A percentile compares a stretch with the other conserved stretches of the same genome.
Evolutionary conservation across 179 eudicot genomes (phyloP).

Genomic region (Heliamphora pulchella): DNA sequence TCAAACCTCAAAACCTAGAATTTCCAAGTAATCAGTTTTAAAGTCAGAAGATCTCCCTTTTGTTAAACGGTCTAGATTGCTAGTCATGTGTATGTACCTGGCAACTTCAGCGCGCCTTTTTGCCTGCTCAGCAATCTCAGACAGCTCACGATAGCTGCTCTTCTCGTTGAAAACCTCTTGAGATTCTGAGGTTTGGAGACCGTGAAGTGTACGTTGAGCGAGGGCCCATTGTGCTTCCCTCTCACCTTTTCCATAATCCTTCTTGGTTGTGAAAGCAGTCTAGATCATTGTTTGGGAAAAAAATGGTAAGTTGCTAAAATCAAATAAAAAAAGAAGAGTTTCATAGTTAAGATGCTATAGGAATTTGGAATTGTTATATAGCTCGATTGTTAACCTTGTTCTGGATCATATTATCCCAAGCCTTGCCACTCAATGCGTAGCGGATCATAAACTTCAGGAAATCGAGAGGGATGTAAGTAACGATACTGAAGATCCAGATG

Average conservation of each 20-base stretch:
- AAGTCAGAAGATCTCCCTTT: not conserved
- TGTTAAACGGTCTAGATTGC: not conserved
- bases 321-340: not conserved
- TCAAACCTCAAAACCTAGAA: too few species aligned
- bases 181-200: conserved; percentile 31
- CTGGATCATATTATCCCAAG: conserved; percentile 66
- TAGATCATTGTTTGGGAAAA: not conserved
- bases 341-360: not conserved
- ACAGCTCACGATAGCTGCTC: conserved; percentile 30
- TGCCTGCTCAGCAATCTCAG: conserved; percentile 52
- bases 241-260: conserved; percentile 57
- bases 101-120: conserved; percentile 58
- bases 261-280: conserved; percentile 61
- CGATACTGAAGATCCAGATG: conserved; percentile 61
- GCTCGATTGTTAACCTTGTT: conserved; percentile 28
- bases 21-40: too few species aligned
- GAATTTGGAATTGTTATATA: not conserved
- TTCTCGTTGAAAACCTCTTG: conserved; percentile 17
- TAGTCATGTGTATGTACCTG: conserved; percentile 28
- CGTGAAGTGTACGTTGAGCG: conserved; percentile 55
- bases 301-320: not conserved
- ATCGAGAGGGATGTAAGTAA: conserved; percentile 71
- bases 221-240: conserved; percentile 58
- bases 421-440: conserved; percentile 56
- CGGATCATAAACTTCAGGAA: conserved; percentile 57